phyloP scores from a whole-genome alignment of 2,329 filamentous ascomycete genomes.

The Aschersonia sp. region DNA sequence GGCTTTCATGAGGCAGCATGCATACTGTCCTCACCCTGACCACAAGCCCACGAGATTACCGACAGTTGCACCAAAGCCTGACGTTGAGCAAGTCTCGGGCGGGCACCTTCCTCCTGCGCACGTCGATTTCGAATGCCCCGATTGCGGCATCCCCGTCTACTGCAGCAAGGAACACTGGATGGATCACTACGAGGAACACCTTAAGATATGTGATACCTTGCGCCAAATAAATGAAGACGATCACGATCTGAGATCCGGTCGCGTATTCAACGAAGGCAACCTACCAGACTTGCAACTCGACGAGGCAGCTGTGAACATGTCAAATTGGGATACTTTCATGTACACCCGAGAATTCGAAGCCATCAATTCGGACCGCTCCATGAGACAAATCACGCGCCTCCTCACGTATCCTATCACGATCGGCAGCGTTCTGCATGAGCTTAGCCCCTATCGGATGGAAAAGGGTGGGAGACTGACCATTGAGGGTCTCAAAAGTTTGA shows the following conservation, averaged over 20 bases:
- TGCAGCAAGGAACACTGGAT: constrained; percentile 93
- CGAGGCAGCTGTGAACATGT: constrained; percentile 90
- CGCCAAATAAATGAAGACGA: constrained; percentile 96
- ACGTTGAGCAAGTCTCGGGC: constrained; percentile 40
- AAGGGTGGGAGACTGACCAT: constrained; percentile 61
- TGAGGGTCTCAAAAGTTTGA: constrained; percentile 88
- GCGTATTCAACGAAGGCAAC: constrained; percentile 86
- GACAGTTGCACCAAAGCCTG: constrained; percentile 47
- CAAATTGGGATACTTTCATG: constrained; percentile 94
- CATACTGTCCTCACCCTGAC: constrained; percentile 80
- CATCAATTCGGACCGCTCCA: constrained; percentile 75
- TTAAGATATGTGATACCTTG: constrained; percentile 84
- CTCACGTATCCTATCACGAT: constrained; percentile 90
- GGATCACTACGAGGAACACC: constrained; percentile 83
- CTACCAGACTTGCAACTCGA: constrained; percentile 84
- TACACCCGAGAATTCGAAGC: constrained; percentile 87
- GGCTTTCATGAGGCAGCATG: constrained; percentile 83
- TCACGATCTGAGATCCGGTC: constrained; percentile 79
- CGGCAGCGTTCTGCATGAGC: constrained; percentile 80
- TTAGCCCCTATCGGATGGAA: constrained; percentile 81
- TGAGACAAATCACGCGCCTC: constrained; percentile 85
- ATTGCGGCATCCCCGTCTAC: constrained; percentile 87
- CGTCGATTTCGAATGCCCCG: constrained; percentile 87
- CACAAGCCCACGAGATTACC: constrained; percentile 64
- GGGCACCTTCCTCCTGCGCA: constrained; percentile 56